Evolutionary conservation across 2,329 filamentous ascomycete species (phyloP).

Genomic region (Fusarium temperatum): DNA sequence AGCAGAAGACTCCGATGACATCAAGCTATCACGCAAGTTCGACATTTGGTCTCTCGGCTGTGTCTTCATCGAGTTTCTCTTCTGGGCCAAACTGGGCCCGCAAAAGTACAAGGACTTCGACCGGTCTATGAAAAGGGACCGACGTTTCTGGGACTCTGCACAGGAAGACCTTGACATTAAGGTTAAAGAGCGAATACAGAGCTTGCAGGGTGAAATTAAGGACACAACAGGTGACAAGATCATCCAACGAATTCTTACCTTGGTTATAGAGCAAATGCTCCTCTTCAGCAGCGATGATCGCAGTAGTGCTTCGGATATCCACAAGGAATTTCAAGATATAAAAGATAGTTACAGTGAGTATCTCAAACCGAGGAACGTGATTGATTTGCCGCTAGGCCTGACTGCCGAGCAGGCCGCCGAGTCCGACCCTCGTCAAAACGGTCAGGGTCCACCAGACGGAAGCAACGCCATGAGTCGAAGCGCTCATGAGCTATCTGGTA

Average conservation of each 20-base stretch:
- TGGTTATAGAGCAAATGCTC: neutral
- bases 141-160: neutral
- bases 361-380: neutral
- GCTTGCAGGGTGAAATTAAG: neutral
- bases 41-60: neutral
- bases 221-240: neutral
- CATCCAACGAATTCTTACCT: neutral
- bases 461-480: neutral
- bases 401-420: neutral
- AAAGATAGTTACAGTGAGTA: neutral
- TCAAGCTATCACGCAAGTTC: neutral
- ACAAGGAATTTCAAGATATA: neutral
- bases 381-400: neutral
- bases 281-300: neutral
- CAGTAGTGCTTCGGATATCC: neutral
- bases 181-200: neutral
- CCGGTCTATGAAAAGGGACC: neutral
- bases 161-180: neutral
- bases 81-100: neutral
- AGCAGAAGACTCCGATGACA: neutral
- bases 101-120: neutral
- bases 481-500: neutral
- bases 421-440: neutral
- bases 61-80: neutral
- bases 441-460: neutral